Base-by-base conservation (phyloP, 2,329 filamentous ascomycete genomes). In the Alternaria tenuissima region DNA sequence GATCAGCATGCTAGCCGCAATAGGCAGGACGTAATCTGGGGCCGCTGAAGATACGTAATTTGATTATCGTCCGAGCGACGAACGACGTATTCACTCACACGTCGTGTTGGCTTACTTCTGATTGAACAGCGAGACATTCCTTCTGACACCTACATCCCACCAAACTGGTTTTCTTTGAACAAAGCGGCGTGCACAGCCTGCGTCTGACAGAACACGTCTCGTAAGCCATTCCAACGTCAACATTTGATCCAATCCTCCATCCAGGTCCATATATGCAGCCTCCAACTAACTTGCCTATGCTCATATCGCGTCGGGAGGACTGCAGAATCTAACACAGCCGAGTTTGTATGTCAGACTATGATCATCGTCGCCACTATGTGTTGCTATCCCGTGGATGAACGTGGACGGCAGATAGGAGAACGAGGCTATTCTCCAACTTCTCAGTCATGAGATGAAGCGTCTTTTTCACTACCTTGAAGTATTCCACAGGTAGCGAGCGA, bases 31-130 rank as follows among this genome's bases (percentile, higher is more conserved):
- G 36, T 47, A 61, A 61, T 30, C 8, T 34, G n/a, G 28, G 26
- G 48, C 42, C 42, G 48, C 55, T 52, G 18, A 38, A 14, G 54
- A 57, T 61, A 61, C 54, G 58, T 61, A 57, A 61, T 43, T 48
- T 20, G n/a, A 41, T 57, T 49, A 32, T 52, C 11, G 48, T 38
- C 53, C 36, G 18, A 20, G 30, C 48, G 22, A 52, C 42, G 41
- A 56, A 49, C 26, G 34, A 46, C 41, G 36, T 36, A 41, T 20
- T 14, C 26, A 26, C 36, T 38, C 12, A 11, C 47, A 42, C 24
- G 46, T 48, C 20, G n/a, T 30, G 24, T 32, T n/a, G 36, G 3
- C 34, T 46, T 26, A 41, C 24, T 39, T 32, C 20, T 20, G 14
- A 38, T 30, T 54, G 32, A 20, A 18, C 28, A 39, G 22, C 20